Percentiles rank a stretch among this genome's conserved stretches.
Conservation (phyloP, 2,329 filamentous ascomycete genomes). For the Pseudogymnoascus verrucosus region DNA sequence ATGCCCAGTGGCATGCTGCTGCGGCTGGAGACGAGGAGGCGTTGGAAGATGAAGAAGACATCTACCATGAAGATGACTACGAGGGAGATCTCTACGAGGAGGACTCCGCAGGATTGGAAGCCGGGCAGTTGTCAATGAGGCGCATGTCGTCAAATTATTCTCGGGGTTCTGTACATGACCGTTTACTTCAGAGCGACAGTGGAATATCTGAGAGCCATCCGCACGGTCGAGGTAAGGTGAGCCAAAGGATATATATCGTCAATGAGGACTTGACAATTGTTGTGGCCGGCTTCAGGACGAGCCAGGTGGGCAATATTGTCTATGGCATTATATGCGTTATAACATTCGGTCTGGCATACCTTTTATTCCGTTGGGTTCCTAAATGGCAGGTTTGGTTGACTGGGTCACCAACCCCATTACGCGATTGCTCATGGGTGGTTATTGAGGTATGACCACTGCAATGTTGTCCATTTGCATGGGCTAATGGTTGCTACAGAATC, state of each 20-base stretch:
- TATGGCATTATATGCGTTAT: conserved; percentile 65
- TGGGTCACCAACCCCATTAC: conserved; percentile 60
- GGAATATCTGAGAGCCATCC: conserved; percentile 59
- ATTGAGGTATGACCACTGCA: conserved; percentile 52
- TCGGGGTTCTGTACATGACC: conserved; percentile 47
- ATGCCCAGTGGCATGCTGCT: conserved; percentile 35
- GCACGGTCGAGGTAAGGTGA: conserved; percentile 53
- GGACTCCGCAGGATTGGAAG: conserved; percentile 28
- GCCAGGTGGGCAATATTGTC: conserved; percentile 54
- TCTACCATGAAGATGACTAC: conserved; percentile 32
- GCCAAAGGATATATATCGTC: conserved; percentile 86
- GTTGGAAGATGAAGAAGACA: conserved; percentile 31
- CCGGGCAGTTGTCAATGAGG: conserved; percentile 38
- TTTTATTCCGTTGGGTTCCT: conserved; percentile 84
- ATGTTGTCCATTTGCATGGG: conserved; percentile 9
- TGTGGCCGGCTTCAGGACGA: conserved; percentile 84
- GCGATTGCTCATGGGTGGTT: conserved; percentile 81
- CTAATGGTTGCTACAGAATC: conserved; percentile 52
- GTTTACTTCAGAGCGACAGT: conserved; percentile 66
- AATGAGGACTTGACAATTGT: conserved; percentile 94
- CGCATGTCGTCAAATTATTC: conserved; percentile 57
- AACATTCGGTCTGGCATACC: conserved; percentile 70
- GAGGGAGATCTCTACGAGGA: conserved; percentile 25
- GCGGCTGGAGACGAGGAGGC: conserved; percentile 28
- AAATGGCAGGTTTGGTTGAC: conserved; percentile 73